phyloP scores from a whole-genome alignment of 1,139 yeast species.

The Pichia norvegensis region DNA sequence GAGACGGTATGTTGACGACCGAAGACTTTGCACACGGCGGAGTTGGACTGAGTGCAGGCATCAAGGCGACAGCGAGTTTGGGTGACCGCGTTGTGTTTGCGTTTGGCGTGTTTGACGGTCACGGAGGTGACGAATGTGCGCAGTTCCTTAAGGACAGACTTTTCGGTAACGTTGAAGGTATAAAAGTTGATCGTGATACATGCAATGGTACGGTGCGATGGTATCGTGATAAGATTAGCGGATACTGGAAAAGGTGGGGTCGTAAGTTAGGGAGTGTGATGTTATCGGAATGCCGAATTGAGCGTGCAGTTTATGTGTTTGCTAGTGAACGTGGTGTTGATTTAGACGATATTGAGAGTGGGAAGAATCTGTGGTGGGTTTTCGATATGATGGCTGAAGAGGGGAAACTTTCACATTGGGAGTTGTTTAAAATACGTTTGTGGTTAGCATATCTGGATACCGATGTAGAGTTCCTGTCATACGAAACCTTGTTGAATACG shows the following conservation, averaged over 20 bases:
- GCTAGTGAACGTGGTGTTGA: slow-evolving; percentile 3
- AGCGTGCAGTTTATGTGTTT: background rate
- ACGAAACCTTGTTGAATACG: slow-evolving; percentile 21
- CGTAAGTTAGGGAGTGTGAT: slow-evolving; percentile 27
- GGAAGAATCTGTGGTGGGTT: slow-evolving; percentile 19
- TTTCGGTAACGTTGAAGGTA: slow-evolving; percentile 48
- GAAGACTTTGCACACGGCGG: too few species aligned
- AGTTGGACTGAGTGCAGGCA: background rate
- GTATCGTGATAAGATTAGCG: slow-evolving; percentile 58
- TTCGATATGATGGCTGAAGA: slow-evolving; percentile 13
- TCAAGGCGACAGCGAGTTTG: slow-evolving; percentile 1
- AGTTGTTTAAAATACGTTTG: slow-evolving; percentile 24
- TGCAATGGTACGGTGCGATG: slow-evolving; percentile 37
- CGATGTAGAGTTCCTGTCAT: slow-evolving; percentile 26
- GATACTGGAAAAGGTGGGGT: slow-evolving; percentile 82
- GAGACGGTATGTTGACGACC: too few species aligned
- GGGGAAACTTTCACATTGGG: slow-evolving; percentile 20
- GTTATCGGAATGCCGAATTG: slow-evolving; percentile 8
- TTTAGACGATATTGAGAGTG: slow-evolving; percentile 10
- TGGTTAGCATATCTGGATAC: slow-evolving; percentile 27
- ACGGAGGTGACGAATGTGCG: slow-evolving; percentile 79
- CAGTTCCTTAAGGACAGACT: slow-evolving; percentile 48
- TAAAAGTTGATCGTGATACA: slow-evolving; percentile 29
- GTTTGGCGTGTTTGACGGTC: slow-evolving; percentile 84
- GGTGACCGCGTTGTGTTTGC: slow-evolving; percentile 39